Base-by-base conservation (phyloP, 805 yeast genomes). In the Kazachstania africana region DNA sequence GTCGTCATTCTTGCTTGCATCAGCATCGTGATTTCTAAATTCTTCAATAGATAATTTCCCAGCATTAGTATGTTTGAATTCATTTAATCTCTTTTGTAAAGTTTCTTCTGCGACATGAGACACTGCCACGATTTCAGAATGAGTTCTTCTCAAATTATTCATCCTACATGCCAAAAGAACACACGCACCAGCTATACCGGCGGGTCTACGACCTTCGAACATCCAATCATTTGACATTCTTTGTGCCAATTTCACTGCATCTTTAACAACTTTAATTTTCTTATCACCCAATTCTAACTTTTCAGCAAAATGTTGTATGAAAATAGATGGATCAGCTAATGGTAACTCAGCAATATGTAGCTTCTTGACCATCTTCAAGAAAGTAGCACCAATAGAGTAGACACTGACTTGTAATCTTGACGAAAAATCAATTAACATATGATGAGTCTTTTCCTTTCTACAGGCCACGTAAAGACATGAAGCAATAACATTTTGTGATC, bases 101-200 rank as follows among this genome's bases (percentile, higher is more conserved):
- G 99, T 93, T 37, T 81, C 91, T 46, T 84, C 94, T 5, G 95
- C 95, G 16, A 91, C 87, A 53, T 84, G 94, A 1, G 97, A 88
- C 6, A 91, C 91, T 0, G 93, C 88, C 12, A 88, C 96, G 33
- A 91, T 78, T 53, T 93, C 97, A 1, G 87, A 71, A 53, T 88
- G 95, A 3, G 94, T 78, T 48, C 97, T 68, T 49, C 95, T 69
- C 52, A 81, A 77, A 50, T 87, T 87, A 58, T 91, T 91, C 97
- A 91, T 93, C 57, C 98, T 70, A 2, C 96, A 91, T 0, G 99
- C 98, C 31, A 91, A 60, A 27, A 93, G 53, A 2, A 91, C 65
- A 57, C 96, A 85, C 0, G 98, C 98, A 15, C 97, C 99, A 0
- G 98, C 98, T 33, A 91, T 74, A 47, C 99, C 98, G 0, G 98